These are phyloP conservation scores for Pistacia vera DNA, from an alignment of 345 rosid genomes.

Conservation along the genomic window DNA sequence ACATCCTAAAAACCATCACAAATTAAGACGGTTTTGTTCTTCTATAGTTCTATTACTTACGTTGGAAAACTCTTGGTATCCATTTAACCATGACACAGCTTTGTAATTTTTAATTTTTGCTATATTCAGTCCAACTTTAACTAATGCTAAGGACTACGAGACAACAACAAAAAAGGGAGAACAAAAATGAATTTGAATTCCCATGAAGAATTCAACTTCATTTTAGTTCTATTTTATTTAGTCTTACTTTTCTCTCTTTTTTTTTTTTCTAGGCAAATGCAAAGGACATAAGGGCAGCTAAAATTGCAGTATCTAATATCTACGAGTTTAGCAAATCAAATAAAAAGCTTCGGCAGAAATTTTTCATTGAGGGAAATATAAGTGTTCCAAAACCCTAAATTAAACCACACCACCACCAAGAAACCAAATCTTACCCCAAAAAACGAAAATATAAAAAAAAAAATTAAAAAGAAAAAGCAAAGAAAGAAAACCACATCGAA, in stretches of 20 bases:
- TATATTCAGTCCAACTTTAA: not conserved
- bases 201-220: not conserved
- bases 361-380: not conserved
- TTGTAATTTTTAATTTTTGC: not conserved
- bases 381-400: not conserved
- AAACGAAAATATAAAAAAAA: not conserved
- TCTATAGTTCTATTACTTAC: no score
- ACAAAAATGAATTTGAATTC: not conserved
- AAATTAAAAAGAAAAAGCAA: not conserved
- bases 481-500: not conserved
- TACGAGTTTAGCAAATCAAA: not conserved
- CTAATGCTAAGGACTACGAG: not conserved
- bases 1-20: not conserved
- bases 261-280: not conserved
- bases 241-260: not conserved
- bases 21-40: no score
- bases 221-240: not conserved
- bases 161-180: not conserved
- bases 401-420: constrained; percentile 3
- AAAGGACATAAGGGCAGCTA: not conserved
- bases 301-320: not conserved
- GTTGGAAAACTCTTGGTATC: not conserved
- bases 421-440: constrained; percentile 12
- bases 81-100: not conserved
- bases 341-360: not conserved